phyloP scores from a whole-genome alignment of 805 yeast species.

The Wickerhamiella siamensis region DNA sequence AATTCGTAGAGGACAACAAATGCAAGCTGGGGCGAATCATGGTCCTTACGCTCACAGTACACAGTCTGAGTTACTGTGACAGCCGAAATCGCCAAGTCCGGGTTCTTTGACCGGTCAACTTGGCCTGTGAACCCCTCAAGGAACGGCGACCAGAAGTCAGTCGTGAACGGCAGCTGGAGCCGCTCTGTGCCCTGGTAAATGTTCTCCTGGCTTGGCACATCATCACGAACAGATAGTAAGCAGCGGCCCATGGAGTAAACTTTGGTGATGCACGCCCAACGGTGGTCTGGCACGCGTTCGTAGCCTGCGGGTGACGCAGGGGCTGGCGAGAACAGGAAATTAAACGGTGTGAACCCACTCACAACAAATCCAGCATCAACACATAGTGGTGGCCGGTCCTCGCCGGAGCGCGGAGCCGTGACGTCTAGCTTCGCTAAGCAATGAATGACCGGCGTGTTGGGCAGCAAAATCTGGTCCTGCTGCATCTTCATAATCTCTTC shows the following conservation, averaged over 20 bases:
- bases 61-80: conserved; percentile 24
- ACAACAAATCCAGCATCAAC: conserved; percentile 18
- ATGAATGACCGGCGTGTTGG: conserved; percentile 21
- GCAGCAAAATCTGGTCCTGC: conserved; percentile 9
- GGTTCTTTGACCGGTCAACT: conserved; percentile 11
- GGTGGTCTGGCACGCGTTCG: conserved; percentile 11
- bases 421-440: conserved; percentile 21
- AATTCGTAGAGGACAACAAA: conserved; percentile 26
- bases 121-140: conserved; percentile 20
- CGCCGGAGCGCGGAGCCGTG: conserved; percentile 1
- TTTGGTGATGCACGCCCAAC: conserved; percentile 23
- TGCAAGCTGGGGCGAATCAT: conserved; percentile 14
- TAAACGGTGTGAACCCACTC: conserved; percentile 1
- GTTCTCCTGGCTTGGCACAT: conserved; percentile 15
- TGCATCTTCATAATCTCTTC: conserved; percentile 16
- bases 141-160: conserved; percentile 29
- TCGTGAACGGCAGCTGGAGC: conserved; percentile 24
- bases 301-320: conserved; percentile 1
- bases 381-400: not conserved
- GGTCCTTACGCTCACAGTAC: conserved; percentile 12
- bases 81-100: conserved; percentile 23
- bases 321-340: conserved; percentile 2
- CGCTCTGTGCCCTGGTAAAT: conserved; percentile 19
- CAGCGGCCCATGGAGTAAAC: conserved; percentile 23
- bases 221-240: conserved; percentile 17